phyloP scores from a whole-genome alignment of 495 filamentous ascomycete genomes.

The Halenospora varia region DNA sequence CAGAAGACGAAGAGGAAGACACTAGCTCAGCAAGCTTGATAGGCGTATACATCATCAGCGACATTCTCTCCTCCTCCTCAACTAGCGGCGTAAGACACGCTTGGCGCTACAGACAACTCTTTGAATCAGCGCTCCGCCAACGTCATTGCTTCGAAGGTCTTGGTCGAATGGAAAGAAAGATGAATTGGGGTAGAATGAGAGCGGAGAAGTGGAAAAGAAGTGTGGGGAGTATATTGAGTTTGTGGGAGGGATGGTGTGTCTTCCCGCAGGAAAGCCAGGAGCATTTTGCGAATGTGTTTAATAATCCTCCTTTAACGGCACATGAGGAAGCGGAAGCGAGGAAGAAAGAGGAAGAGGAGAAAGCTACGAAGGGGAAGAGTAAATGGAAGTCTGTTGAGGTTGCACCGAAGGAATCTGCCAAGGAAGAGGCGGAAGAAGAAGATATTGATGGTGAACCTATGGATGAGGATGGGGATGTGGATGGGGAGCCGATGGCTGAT shows the following conservation, averaged over 20 bases:
- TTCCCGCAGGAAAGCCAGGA: constrained; percentile 76
- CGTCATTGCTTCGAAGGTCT: constrained; percentile 77
- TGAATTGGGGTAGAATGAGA: constrained; percentile 77
- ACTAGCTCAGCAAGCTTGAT: constrained; percentile 71
- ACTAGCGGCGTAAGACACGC: constrained; percentile 81
- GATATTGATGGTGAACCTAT: constrained; percentile 24
- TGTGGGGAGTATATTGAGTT: constrained; percentile 63
- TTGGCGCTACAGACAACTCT: constrained; percentile 85
- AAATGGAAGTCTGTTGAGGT: constrained; percentile 28
- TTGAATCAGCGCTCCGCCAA: constrained; percentile 68
- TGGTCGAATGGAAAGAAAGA: constrained; percentile 69
- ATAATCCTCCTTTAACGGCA: constrained; percentile 62
- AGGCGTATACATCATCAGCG: constrained; percentile 80
- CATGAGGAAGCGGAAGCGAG: constrained; percentile 34
- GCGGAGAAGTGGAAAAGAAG: constrained; percentile 90
- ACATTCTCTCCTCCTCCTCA: constrained; percentile 81
- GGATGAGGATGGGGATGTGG: constrained; percentile 29
- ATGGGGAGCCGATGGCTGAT: constrained; percentile 43
- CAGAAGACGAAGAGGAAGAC: constrained; percentile 50
- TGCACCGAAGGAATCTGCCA: neutral
- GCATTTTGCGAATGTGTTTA: constrained; percentile 67
- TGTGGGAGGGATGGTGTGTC: constrained; percentile 90
- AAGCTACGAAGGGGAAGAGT: constrained; percentile 25
- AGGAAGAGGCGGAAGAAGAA: constrained; percentile 30
- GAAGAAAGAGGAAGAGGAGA: constrained; percentile 21